A percentile compares a stretch with the other conserved stretches of the same genome.
phyloP scores from a whole-genome alignment of 768 basidiomycete species.

The Royoungia palumana region DNA sequence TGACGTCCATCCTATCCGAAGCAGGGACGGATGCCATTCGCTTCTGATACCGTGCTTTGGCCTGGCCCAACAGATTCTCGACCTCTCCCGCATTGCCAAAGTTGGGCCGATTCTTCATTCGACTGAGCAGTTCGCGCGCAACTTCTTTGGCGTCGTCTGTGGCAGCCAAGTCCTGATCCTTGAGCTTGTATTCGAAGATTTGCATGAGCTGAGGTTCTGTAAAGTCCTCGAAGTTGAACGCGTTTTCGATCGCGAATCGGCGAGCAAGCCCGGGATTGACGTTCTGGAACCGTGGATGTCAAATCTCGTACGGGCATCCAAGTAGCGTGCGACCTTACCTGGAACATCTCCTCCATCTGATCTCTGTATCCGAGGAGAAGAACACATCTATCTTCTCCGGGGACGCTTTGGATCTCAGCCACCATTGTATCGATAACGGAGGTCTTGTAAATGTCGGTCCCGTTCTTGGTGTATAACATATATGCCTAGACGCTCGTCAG shows the following conservation, averaged over 20 bases:
- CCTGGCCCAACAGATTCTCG: slow-evolving; percentile 55
- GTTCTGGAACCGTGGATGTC: slow-evolving; percentile 39
- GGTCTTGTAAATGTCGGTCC: slow-evolving; percentile 55
- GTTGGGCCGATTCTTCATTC: slow-evolving; percentile 45
- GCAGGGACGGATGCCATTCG: slow-evolving; percentile 34
- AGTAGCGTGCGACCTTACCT: slow-evolving; percentile 38
- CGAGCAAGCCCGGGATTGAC: slow-evolving; percentile 68
- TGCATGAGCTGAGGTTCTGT: slow-evolving; percentile 48
- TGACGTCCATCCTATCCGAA: slow-evolving; percentile 21
- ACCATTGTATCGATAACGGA: slow-evolving; percentile 75
- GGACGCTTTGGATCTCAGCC: slow-evolving; percentile 66
- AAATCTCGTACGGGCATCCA: neutral
- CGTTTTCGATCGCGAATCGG: slow-evolving; percentile 66
- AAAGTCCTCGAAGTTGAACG: slow-evolving; percentile 68
- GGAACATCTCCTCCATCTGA: slow-evolving; percentile 73
- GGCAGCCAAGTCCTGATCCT: slow-evolving; percentile 54
- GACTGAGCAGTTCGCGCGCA: slow-evolving; percentile 47
- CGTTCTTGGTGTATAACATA: slow-evolving; percentile 51
- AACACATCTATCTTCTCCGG: slow-evolving; percentile 70
- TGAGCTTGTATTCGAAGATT: slow-evolving; percentile 56
- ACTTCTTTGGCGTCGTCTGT: slow-evolving; percentile 55
- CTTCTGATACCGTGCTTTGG: slow-evolving; percentile 47
- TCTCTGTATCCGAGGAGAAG: slow-evolving; percentile 63
- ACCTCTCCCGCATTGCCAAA: slow-evolving; percentile 68
- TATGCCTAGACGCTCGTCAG: slow-evolving; percentile 49